Evolutionary conservation across 2,329 filamentous ascomycete species (phyloP).

Genomic region (Aaosphaeria pasadenensis): DNA sequence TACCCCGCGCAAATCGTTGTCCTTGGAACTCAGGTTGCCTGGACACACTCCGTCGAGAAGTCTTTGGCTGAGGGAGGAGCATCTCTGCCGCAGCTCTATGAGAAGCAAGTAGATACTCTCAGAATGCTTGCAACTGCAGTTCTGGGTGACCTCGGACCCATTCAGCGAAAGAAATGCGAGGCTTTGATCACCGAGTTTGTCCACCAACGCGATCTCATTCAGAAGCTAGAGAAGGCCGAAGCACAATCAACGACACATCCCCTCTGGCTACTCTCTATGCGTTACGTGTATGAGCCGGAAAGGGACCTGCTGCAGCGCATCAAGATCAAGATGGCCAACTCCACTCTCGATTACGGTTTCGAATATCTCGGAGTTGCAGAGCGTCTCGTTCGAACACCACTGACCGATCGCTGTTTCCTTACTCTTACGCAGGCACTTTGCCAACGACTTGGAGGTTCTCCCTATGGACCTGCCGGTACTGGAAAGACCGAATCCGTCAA

Average conservation of each 20-base stretch:
- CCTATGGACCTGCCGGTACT: slow-evolving; percentile 95
- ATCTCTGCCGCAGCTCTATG: slow-evolving; percentile 68
- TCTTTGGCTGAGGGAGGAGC: slow-evolving; percentile 70
- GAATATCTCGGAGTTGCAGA: slow-evolving; percentile 97
- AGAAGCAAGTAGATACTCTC: slow-evolving; percentile 80
- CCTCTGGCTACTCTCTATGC: slow-evolving; percentile 94
- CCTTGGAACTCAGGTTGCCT: slow-evolving; percentile 87
- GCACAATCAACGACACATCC: slow-evolving; percentile 78
- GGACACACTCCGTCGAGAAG: slow-evolving; percentile 83
- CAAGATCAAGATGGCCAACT: slow-evolving; percentile 94
- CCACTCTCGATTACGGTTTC: slow-evolving; percentile 91
- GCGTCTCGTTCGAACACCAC: slow-evolving; percentile 89
- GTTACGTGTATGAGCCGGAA: slow-evolving; percentile 81
- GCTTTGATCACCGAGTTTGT: slow-evolving; percentile 99
- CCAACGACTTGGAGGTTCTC: slow-evolving; percentile 92
- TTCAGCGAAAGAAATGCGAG: slow-evolving; percentile 94
- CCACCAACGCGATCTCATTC: slow-evolving; percentile 90
- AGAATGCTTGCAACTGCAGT: slow-evolving; percentile 85
- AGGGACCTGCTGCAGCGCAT: slow-evolving; percentile 81
- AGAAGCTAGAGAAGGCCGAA: slow-evolving; percentile 74
- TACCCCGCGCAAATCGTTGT: slow-evolving; percentile 96
- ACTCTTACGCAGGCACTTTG: slow-evolving; percentile 95
- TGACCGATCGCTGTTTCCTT: slow-evolving; percentile 97
- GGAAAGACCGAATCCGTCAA: slow-evolving; percentile 99
- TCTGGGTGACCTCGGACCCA: slow-evolving; percentile 79